Conservation (phyloP, 441 rosid species). For the Syzygium syzygioides region DNA sequence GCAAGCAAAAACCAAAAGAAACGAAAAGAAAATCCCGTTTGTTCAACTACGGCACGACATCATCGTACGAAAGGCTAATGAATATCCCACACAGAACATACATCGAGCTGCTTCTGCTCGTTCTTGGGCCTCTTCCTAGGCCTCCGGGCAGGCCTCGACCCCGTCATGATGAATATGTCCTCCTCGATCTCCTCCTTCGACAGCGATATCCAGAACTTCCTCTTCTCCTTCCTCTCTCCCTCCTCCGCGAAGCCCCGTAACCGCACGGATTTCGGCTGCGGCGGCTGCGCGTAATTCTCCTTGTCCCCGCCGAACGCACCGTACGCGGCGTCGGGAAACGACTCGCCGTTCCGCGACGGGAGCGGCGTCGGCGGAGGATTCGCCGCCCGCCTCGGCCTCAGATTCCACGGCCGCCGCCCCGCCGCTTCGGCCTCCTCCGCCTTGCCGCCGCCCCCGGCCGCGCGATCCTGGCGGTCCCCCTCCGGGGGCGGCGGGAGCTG, state of each 20-base stretch:
- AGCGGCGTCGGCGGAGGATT: neutral
- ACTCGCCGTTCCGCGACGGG: neutral
- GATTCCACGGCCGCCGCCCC: constrained; percentile 63
- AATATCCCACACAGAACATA: constrained; percentile 19
- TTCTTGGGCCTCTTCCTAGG: constrained; percentile 69
- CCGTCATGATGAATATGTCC: constrained; percentile 75
- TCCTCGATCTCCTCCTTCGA: constrained; percentile 88
- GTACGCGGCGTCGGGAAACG: constrained; percentile 6
- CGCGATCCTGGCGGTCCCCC: neutral
- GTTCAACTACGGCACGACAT: neutral
- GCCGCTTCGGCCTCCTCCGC: constrained; percentile 27
- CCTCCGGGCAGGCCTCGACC: constrained; percentile 65
- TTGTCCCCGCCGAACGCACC: constrained; percentile 12
- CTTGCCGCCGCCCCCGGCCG: neutral
- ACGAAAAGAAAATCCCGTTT: neutral
- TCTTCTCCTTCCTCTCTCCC: constrained; percentile 55
- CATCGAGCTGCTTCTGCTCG: constrained; percentile 73
- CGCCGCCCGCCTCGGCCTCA: constrained; percentile 60
- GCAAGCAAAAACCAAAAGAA: neutral
- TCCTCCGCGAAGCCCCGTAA: constrained; percentile 46
- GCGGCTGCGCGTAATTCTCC: constrained; percentile 6
- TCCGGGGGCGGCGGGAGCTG: neutral
- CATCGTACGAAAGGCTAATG: neutral
- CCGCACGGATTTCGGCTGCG: constrained; percentile 51
- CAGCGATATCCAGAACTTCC: constrained; percentile 63